A percentile compares a stretch with the other conserved stretches of the same genome.
These are phyloP conservation scores for Suillus luteus DNA, from an alignment of 768 basidiomycete species.

Conservation along the genomic window DNA sequence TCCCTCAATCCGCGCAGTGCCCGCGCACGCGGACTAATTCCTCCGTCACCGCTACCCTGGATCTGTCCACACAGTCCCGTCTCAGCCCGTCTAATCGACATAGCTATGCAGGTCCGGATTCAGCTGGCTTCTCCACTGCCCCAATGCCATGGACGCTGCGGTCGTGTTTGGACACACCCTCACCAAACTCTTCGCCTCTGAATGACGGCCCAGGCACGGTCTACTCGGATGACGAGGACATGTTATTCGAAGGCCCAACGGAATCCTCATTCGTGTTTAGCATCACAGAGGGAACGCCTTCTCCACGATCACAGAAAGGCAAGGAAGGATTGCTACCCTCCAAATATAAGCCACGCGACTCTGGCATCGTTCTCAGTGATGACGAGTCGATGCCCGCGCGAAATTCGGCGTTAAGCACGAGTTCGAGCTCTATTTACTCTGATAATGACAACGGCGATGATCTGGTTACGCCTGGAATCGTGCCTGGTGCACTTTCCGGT, in stretches of 20 bases:
- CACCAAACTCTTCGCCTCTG: conserved; percentile 53
- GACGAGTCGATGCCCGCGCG: conserved; percentile 59
- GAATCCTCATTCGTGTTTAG: conserved; percentile 60
- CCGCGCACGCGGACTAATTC: conserved; percentile 26
- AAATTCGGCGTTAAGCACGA: conserved; percentile 49
- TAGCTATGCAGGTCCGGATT: conserved; percentile 60
- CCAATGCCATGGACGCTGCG: conserved; percentile 39
- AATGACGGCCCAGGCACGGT: conserved; percentile 32
- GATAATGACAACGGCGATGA: conserved; percentile 52
- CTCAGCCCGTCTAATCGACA: conserved; percentile 52
- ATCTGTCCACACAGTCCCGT: conserved; percentile 20
- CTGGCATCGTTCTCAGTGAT: conserved; percentile 62
- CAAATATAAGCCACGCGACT: conserved; percentile 75
- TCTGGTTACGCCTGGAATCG: conserved; percentile 68
- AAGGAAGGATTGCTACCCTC: conserved; percentile 45
- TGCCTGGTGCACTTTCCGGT: conserved; percentile 53
- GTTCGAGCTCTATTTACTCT: conserved; percentile 60
- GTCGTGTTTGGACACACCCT: conserved; percentile 40
- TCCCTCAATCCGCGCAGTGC: conserved; percentile 30
- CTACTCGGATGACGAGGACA: conserved; percentile 51
- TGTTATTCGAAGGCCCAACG: conserved; percentile 52
- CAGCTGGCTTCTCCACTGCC: conserved; percentile 27
- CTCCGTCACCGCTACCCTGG: conserved; percentile 12
- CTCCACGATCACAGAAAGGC: conserved; percentile 44
- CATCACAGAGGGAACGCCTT: conserved; percentile 59